Evolutionary conservation across 2,329 filamentous ascomycete genomes (phyloP), one percentile per base, ranked within the genome.

Genomic region (Scedosporium boydii): DNA sequence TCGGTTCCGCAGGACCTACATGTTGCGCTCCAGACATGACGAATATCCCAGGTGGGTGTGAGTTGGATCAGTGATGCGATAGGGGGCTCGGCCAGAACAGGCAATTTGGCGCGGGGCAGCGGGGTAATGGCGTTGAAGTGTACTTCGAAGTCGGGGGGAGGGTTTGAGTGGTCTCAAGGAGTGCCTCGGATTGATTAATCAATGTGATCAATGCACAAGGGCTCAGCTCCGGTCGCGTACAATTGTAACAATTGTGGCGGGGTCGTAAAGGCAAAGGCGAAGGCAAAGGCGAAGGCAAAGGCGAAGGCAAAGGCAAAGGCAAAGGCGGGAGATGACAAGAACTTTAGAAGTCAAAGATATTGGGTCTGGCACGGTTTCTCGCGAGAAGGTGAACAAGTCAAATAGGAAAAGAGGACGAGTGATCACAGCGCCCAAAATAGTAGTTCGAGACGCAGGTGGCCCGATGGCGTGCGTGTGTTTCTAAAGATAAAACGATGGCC

Each of bases 11-110:
- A 55, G 21, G 23, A 53, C 59, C 23, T 56, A 61, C 59, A 51
- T 61, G 59, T 48, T 61, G 59, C 23, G 44, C 23, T 41, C 59
- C 59, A n/a, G 59, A 55, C 59, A 61, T 60, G 18, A 7, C 51
- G 59, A 34, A 10, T n/a, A 27, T n/a, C 44, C 9, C 21, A 48
- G 10, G 18, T 27, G n/a, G 5, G 48, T 10, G 48, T 18, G 23
- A 55, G 12, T 23, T 27, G 51, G 51, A 55, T 26, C 34, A 38
- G 51, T 23, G 51, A 23, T 55, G 51, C 21, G 18, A 27, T 48
- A 48, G 18, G 18, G 18, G 18, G 44, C 44, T 48, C 44, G 4
- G 18, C 44, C 18, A 38, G 34, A 38, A 38, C 34, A 18, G 44
- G 44, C 18, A 21, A 21, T 48, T n/a, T n/a, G 16, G 16, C n/a